A percentile compares a stretch with the other conserved stretches of the same genome.
phyloP scores from a whole-genome alignment of 148 eudicot species.

The Heliamphora exappendiculata region DNA sequence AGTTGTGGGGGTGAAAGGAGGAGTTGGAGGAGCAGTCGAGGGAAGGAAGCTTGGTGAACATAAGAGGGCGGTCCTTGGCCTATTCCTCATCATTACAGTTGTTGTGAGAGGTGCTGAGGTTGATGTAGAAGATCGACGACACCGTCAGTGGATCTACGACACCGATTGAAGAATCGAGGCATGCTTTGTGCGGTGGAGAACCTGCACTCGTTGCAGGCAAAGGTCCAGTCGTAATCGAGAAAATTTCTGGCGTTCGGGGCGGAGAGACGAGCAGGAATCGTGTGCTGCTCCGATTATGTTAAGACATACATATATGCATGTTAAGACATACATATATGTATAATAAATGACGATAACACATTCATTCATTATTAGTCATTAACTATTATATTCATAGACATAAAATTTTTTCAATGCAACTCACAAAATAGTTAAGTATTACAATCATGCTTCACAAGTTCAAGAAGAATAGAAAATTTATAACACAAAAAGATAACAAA shows the following conservation, averaged over 20 bases:
- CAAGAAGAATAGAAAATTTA: too few species aligned
- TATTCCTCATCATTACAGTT: constrained; percentile 15
- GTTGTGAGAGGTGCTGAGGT: constrained; percentile 21
- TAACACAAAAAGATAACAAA: too few species aligned
- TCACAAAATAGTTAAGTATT: too few species aligned
- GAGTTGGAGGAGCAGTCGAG: background rate
- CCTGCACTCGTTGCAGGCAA: constrained; percentile 35
- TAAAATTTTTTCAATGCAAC: too few species aligned
- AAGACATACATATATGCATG: too few species aligned
- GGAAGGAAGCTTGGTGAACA: constrained; percentile 2
- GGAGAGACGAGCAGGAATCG: constrained; percentile 35
- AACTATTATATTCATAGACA: too few species aligned
- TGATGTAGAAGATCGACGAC: constrained; percentile 27
- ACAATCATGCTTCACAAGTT: too few species aligned
- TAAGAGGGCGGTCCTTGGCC: constrained; percentile 15
- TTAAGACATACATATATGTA: too few species aligned
- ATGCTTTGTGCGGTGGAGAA: constrained; percentile 71
- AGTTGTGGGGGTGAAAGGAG: background rate
- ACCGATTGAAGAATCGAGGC: constrained; percentile 67
- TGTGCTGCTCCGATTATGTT: too few species aligned
- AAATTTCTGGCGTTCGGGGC: constrained; percentile 35
- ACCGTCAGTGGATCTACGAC: too few species aligned
- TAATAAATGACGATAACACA: too few species aligned
- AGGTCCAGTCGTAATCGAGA: constrained; percentile 50
- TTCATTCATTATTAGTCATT: too few species aligned